Base-by-base conservation (phyloP, 192 early-diverging fungal species). In the Chytriomyces hyalinus region DNA sequence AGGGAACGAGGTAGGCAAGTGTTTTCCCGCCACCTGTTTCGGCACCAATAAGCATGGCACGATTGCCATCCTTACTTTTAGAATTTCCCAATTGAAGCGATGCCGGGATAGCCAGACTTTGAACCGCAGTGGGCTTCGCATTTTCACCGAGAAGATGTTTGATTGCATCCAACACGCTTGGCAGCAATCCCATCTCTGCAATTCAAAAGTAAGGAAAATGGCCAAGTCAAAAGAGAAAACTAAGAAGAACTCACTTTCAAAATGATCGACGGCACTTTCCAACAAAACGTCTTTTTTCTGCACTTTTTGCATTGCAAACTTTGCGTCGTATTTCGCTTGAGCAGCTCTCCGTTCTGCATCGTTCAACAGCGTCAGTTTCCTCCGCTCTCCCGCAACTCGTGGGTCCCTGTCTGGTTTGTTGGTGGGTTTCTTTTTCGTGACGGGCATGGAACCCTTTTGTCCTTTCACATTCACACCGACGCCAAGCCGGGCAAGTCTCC, bases 21-120 rank as follows among this genome's bases (percentile, higher is more conserved):
- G 97, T 97, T 81, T 99, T 99, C 6, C 96, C 96, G 1, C 91
- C 90, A 43, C 97, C 97, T 0, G 95, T 97, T 81, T 97, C 95
- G 1, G 94, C 95, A 5, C 94, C 93, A 70, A 92, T 84, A 24
- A 96, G 84, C 57, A 94, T 86, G 13, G 66, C 76, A 50, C 68
- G 50, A 10, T 51, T 15, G 4, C 10, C 15, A 22, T 69, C 47
- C 44, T 72, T 61, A 44, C 49, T 63, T 13, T 57, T 62, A 3
- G 48, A 45, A 44, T 57, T 46, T 47, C 22, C 65, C 66, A 62
- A 63, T 60, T 75, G 73, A 6, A 94, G 80, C 15, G 92, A 80
- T 62, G 92, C 87, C 15, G 93, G 94, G 61, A 96, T 95, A 13
- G 90, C 88, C 53, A 95, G 81, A 0, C 92, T 92, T 81, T 98